Percentiles rank a stretch among this genome's conserved stretches.
Conservation (phyloP, 768 basidiomycete species). For the Mycena amicta region DNA sequence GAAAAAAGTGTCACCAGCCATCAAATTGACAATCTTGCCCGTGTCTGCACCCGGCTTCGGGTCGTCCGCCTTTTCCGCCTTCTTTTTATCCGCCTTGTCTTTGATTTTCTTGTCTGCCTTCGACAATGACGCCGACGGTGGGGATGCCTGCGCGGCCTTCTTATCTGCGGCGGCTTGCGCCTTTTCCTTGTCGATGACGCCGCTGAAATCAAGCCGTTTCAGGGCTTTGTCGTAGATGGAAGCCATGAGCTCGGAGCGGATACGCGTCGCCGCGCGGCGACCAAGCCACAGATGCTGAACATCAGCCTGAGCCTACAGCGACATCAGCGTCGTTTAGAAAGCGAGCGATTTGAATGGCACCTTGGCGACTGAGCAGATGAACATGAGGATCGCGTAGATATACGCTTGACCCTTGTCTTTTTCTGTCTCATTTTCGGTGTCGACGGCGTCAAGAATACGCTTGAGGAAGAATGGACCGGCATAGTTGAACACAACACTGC, state of each 20-base stretch:
- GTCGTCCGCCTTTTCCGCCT: conserved; percentile 47
- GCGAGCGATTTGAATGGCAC: conserved; percentile 27
- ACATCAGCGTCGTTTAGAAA: background rate
- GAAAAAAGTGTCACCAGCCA: conserved; percentile 82
- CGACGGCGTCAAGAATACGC: conserved; percentile 36
- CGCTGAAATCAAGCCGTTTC: background rate
- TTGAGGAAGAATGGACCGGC: conserved; percentile 85
- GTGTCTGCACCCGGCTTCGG: conserved; percentile 80
- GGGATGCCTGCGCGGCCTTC: conserved; percentile 9
- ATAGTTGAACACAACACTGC: conserved; percentile 77
- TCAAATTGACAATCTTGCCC: conserved; percentile 89
- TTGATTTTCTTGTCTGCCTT: conserved; percentile 24
- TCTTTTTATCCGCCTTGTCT: conserved; percentile 40
- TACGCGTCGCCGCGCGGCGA: background rate
- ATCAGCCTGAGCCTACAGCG: conserved; percentile 12
- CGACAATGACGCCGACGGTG: background rate
- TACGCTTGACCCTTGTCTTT: conserved; percentile 65
- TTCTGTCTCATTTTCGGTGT: conserved; percentile 42
- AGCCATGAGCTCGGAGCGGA: conserved; percentile 1
- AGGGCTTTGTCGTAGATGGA: conserved; percentile 21
- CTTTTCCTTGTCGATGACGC: conserved; percentile 1
- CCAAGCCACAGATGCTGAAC: conserved; percentile 16
- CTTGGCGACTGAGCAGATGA: conserved; percentile 61
- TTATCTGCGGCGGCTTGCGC: conserved; percentile 2
- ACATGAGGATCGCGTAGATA: conserved; percentile 77